Evolutionary conservation across 176 grass and related monocot genomes (phyloP).

Genomic region (Oryza australiensis): DNA sequence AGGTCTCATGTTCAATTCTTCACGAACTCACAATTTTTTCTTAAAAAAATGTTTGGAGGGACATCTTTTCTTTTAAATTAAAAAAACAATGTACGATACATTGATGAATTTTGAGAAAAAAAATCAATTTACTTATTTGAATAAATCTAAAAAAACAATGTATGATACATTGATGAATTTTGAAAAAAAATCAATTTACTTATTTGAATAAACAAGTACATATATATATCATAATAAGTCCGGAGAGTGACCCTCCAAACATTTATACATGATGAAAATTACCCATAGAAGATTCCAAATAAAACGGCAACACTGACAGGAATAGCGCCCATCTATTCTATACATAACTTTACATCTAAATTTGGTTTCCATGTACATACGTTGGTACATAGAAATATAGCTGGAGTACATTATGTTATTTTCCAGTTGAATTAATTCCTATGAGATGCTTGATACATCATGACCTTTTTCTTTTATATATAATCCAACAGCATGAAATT

Average conservation of each 20-base stretch:
- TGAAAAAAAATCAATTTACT: background rate
- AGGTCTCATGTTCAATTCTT: too few relatives aligned
- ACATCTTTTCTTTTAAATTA: too few relatives aligned
- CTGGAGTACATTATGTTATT: background rate
- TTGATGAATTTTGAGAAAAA: too few relatives aligned
- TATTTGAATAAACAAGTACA: background rate
- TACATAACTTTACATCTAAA: background rate
- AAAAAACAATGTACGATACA: too few relatives aligned
- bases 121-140: too few relatives aligned
- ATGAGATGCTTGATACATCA: background rate
- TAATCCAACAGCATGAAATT: background rate
- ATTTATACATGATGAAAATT: too few relatives aligned
- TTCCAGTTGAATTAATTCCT: background rate
- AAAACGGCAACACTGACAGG: too few relatives aligned
- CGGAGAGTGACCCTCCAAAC: background rate
- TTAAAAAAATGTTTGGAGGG: too few relatives aligned
- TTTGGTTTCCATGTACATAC: background rate
- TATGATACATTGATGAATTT: too few relatives aligned
- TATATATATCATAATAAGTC: background rate
- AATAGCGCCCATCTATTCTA: background rate
- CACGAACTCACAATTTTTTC: too few relatives aligned
- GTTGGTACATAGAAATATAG: background rate
- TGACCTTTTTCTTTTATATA: background rate
- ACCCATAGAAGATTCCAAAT: too few relatives aligned
- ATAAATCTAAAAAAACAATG: too few relatives aligned